Evolutionary conservation across 192 early-diverging fungal genomes (phyloP).

Genomic region (Coemansia sp.): DNA sequence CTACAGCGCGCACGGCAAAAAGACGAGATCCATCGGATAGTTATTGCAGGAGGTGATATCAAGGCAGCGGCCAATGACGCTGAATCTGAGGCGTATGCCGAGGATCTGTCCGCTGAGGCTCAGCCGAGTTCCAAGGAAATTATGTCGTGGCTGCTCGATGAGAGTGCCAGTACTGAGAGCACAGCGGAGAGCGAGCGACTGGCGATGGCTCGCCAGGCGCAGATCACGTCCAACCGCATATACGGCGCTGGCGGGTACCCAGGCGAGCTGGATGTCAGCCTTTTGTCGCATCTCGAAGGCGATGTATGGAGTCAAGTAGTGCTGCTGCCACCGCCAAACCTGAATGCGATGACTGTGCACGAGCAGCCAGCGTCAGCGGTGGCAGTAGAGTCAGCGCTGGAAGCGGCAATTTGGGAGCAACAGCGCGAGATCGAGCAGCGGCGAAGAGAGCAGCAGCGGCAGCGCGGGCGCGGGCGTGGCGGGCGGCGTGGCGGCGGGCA

Average conservation of each 20-base stretch:
- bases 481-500: conserved; percentile 24
- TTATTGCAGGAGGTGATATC: conserved; percentile 88
- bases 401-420: conserved; percentile 31
- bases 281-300: conserved; percentile 10
- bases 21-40: conserved; percentile 91
- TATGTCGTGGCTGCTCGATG: conserved; percentile 79
- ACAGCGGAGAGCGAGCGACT: conserved; percentile 25
- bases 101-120: conserved; percentile 50
- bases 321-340: conserved; percentile 34
- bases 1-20: conserved; percentile 97
- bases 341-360: background rate
- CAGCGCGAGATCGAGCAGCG: conserved; percentile 21
- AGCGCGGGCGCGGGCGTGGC: conserved; percentile 35
- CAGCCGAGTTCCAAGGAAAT: conserved; percentile 91
- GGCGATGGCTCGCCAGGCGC: conserved; percentile 38
- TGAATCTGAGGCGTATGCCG: conserved; percentile 13
- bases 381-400: conserved; percentile 22
- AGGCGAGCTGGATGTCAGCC: conserved; percentile 21
- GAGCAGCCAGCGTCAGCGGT: background rate
- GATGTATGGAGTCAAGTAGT: conserved; percentile 33
- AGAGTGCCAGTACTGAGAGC: conserved; percentile 53
- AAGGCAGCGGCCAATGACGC: conserved; percentile 53
- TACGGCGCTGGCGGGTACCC: conserved; percentile 40
- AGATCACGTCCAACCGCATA: conserved; percentile 45
- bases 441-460: conserved; percentile 14